Base-by-base conservation (phyloP, 768 basidiomycete genomes). In the Leccinum variicolor region DNA sequence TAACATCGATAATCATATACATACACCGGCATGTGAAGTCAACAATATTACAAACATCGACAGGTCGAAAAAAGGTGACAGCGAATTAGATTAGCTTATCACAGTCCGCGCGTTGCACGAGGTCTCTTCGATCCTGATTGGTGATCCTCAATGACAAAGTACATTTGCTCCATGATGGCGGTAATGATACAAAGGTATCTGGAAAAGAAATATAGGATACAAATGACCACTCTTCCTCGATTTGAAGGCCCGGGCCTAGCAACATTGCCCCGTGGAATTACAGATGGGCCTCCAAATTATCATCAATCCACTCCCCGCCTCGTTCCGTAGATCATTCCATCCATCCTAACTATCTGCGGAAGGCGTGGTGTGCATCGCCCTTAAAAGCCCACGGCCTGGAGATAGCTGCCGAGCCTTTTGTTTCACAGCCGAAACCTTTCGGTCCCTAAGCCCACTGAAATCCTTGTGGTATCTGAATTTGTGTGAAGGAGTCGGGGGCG, bases 401-500 rank as follows among this genome's bases (percentile, higher is more conserved):
- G 65, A 62, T 8, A 57, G 50, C 17, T 60, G 63, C 36, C 58
- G 52, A 4, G 26, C 50, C 13, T 25, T 54, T 28, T 55, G 65
- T 41, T 56, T 62, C 17, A 51, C 50, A 7, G 66, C 45, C 6
- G 66, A 49, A 5, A 54, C 55, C 46, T 64, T 67, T 46, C 68
- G 58, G 25, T 63, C 69, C 52, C 62, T 58, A 23, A 59, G 53
- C 4, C 51, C 21, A 21, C n/a, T 63, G 25, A 46, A 46, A 17
- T 48, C 45, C 54, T 60, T 62, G 9, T 50, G 33, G 17, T 65
- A 55, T 48, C 64, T 69, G 64, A 77, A 79, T 9, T 73, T 74
- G 50, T 75, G 61, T 34, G 68, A 66, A 29, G 78, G 72, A 1
- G 78, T 79, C 2, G 78, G 78, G 2, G 77, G 77, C 10, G 74